A percentile compares a stretch with the other conserved stretches of the same genome.
phyloP scores from a whole-genome alignment of 179 eudicot species.

The Silene coronaria region DNA sequence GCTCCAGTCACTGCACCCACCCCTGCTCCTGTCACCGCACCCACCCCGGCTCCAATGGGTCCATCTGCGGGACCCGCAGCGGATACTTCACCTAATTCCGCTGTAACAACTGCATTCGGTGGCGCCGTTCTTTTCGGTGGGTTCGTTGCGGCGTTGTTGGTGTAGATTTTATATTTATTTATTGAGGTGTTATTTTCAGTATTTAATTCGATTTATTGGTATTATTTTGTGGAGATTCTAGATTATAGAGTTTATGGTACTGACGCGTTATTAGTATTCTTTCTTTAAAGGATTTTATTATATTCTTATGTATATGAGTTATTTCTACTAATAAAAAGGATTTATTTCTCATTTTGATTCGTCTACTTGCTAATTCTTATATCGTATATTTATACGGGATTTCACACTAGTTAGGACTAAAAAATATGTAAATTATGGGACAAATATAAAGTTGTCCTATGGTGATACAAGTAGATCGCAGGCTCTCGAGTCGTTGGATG shows the following conservation, averaged over 20 bases:
- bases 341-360: not conserved
- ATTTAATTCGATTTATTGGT: not conserved
- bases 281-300: no score
- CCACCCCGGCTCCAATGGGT: not conserved
- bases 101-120: slow-evolving; percentile 14
- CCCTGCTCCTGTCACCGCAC: not conserved
- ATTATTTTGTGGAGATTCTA: slow-evolving; percentile 3
- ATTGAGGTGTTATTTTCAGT: not conserved
- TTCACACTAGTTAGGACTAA: no score
- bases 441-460: no score
- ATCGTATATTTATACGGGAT: no score
- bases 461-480: no score
- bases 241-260: not conserved
- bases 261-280: not conserved
- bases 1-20: not conserved
- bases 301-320: not conserved
- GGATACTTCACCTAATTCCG: not conserved
- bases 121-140: slow-evolving; percentile 28
- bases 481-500: no score
- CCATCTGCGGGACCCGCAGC: not conserved
- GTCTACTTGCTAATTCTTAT: not conserved
- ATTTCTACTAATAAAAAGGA: not conserved
- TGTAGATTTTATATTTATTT: slow-evolving; percentile 14
- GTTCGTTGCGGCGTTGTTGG: slow-evolving; percentile 25
- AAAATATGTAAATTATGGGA: no score